Evolutionary conservation across 2,329 filamentous ascomycete species (phyloP).

Genomic region (Penicillium sp.): DNA sequence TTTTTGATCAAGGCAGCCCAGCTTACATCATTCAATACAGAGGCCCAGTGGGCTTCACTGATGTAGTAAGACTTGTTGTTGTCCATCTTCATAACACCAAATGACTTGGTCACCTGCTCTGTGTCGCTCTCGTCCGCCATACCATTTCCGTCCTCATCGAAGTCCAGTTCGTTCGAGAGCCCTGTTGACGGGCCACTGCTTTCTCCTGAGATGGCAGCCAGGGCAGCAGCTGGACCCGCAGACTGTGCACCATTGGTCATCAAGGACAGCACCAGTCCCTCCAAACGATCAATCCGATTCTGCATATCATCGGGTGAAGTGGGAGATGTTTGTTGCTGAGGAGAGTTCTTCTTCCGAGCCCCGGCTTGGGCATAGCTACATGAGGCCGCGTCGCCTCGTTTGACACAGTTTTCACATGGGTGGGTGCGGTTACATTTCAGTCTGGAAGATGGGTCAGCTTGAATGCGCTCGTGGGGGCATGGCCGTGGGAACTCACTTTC

Average conservation of each 20-base stretch:
- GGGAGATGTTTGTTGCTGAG: conserved; percentile 56
- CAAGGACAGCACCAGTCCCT: conserved; percentile 84
- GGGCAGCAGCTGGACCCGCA: conserved; percentile 58
- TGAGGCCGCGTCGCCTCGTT: conserved; percentile 73
- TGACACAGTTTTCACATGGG: conserved; percentile 92
- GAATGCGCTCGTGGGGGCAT: background rate
- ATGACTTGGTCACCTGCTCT: conserved; percentile 67
- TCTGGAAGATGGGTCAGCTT: conserved; percentile 35
- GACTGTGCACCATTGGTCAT: conserved; percentile 82
- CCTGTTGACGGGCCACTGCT: conserved; percentile 40
- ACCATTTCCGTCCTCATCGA: conserved; percentile 54
- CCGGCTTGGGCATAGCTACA: conserved; percentile 75
- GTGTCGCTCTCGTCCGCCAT: conserved; percentile 65
- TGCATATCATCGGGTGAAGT: conserved; percentile 91
- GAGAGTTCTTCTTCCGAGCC: conserved; percentile 66
- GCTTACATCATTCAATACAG: conserved; percentile 66
- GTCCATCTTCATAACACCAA: conserved; percentile 81
- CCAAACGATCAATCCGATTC: conserved; percentile 91
- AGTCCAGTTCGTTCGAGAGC: conserved; percentile 36
- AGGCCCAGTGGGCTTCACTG: conserved; percentile 80
- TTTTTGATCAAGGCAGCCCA: background rate
- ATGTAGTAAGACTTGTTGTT: conserved; percentile 75
- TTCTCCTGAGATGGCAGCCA: conserved; percentile 53
- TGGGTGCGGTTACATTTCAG: conserved; percentile 91
- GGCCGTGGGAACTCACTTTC: conserved; percentile 64